Base-by-base conservation (phyloP, 2,329 filamentous ascomycete species). In the Monosporascus cannonballus region DNA sequence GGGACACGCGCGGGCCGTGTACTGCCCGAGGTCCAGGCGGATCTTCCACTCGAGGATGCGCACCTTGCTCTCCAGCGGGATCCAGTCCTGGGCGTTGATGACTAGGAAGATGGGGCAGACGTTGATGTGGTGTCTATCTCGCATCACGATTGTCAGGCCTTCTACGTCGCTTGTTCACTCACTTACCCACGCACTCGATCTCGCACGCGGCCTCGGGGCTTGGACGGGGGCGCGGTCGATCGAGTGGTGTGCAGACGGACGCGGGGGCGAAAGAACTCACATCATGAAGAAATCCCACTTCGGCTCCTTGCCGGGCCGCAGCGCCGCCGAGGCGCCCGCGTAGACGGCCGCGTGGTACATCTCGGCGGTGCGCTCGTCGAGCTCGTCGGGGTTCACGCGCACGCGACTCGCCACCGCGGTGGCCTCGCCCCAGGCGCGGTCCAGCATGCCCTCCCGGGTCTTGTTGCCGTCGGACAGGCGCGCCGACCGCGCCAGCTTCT, bases 11-110 rank as follows among this genome's bases (percentile, higher is more conserved):
- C 87, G 78, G 1, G 86, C 87, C 0, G 85, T 80, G 66, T 95
- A 96, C 70, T 90, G 76, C 6, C 85, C 64, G 6, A 96, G 72
- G 65, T 94, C 89, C 59, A 85, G 71, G 42, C 90, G 82, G 48
- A 85, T 87, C 69, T 95, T 96, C 81, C 85, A 92, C 69, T 94
- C 87, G 7, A 96, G 74, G 0, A 96, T 71, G 6, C 89, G 83
- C 14, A 77, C 73, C 65, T 92, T 93, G 47, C 75, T 73, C 7
- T 75, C 73, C 0, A 71, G 64, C 0, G 82, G 75, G 44, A 91
- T 75, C 79, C 81, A 94, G 38, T 75, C 58, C 58, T 77, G 77
- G 11, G 72, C 71, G 63, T 85, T 78, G 65, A 96, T 77, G 7
- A 76, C 74, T 58, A 89, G 77, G 73, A 93, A 94, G 59, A 96